Base-by-base conservation (phyloP, 176 grass and related monocot genomes). In the Poa pratensis region DNA sequence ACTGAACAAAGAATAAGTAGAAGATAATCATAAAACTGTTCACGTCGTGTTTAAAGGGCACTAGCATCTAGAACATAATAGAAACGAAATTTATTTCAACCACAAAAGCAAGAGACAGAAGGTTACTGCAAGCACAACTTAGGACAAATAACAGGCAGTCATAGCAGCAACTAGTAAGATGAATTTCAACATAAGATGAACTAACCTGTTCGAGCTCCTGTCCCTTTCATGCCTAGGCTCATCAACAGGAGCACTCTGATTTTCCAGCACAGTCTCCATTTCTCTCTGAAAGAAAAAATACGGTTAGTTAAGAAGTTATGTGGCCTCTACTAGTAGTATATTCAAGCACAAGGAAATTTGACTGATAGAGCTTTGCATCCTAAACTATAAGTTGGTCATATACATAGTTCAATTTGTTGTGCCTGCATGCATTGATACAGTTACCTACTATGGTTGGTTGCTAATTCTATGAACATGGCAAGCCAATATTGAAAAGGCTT, bases 151-250 rank as follows among this genome's bases (percentile, higher is more conserved):
- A 46, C 43, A 46, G 1, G 12, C 35, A 79, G n/a, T 18, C 77
- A 59, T 63, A 46, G 1, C 20, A 79, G 7, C n/a, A 40, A 63
- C 3, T 19, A 63, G 77, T 39, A 79, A 39, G 35, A 63, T 27
- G 11, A 39, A 42, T 9, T 61, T 9, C 46, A 46, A 18, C 24
- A 9, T 34, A 80, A 59, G 2, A 71, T 61, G 4, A 37, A 51
- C n/a, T 70, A 87, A 98, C 95, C 93, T 90, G 85, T 63, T 82
- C 64, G 85, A 88, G 27, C 37, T 81, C 62, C 24, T 76, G 65
- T 68, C 61, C 76, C n/a, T 69, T 83, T 77, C 87, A 75, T 84
- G 76, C 80, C 72, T 82, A 82, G 67, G n/a, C 17, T 88, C 30
- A 79, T 79, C 68, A 87, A 39, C 58, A 53, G 70, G 59, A 60